Evolutionary conservation across 257 asterid genomes (phyloP).

Genomic region (Penstemon barbatus): DNA sequence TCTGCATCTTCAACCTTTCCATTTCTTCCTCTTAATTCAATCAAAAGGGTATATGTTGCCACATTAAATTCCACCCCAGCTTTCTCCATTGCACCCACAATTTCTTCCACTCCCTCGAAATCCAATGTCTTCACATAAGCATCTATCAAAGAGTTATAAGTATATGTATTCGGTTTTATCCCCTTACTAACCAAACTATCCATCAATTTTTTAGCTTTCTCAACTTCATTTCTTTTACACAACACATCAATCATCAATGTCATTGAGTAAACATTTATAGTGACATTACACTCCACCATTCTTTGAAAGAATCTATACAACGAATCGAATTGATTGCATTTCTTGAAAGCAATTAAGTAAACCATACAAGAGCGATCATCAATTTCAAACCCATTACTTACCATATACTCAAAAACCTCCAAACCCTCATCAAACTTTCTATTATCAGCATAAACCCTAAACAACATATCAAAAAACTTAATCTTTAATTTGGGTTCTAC

Average conservation of each 20-base stretch:
- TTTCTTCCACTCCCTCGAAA: constrained; percentile 43
- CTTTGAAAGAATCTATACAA: constrained; percentile 51
- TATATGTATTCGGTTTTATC: constrained; percentile 58
- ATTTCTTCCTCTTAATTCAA: constrained; percentile 39
- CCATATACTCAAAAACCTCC: constrained; percentile 52
- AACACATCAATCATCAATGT: constrained; percentile 60
- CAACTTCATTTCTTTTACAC: constrained; percentile 57
- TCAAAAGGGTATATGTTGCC: constrained; percentile 65
- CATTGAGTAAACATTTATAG: constrained; percentile 70
- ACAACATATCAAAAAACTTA: constrained; percentile 49
- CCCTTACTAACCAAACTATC: constrained; percentile 55
- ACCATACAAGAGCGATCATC: constrained; percentile 88
- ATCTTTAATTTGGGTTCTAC: constrained; percentile 29
- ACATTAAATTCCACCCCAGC: constrained; percentile 59
- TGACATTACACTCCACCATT: constrained; percentile 73
- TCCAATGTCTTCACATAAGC: constrained; percentile 58
- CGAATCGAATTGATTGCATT: constrained; percentile 40
- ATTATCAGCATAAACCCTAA: constrained; percentile 51
- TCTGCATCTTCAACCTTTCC: constrained; percentile 52
- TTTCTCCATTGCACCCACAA: constrained; percentile 54
- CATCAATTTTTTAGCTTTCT: constrained; percentile 57
- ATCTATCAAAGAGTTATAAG: constrained; percentile 70
- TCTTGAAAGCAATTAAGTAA: constrained; percentile 66
- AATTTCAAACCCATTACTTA: constrained; percentile 45
- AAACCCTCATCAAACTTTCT: constrained; percentile 42